These are phyloP conservation scores for Suillus decipiens DNA, from an alignment of 768 basidiomycete species.

Conservation along the genomic window DNA sequence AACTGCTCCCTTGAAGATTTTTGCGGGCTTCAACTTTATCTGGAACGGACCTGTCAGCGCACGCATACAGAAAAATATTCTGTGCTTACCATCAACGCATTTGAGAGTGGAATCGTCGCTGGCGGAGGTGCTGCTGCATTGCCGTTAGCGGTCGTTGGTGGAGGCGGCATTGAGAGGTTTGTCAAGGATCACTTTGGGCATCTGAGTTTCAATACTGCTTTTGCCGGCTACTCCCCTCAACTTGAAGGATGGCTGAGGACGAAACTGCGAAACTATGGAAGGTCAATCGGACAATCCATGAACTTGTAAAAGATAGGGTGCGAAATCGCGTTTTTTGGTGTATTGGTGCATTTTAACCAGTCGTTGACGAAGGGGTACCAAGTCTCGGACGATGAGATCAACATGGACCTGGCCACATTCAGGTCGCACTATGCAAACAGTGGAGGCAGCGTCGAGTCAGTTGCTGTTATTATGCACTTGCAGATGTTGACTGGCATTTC, in stretches of 20 bases:
- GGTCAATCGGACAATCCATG: slow-evolving; percentile 94
- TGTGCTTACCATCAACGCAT: slow-evolving; percentile 50
- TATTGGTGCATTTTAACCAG: slow-evolving; percentile 3
- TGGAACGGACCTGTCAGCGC: slow-evolving; percentile 28
- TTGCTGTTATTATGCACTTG: slow-evolving; percentile 21
- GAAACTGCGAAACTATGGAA: slow-evolving; percentile 92
- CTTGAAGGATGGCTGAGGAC: slow-evolving; percentile 65
- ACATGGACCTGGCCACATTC: slow-evolving; percentile 84
- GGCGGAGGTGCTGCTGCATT: slow-evolving; percentile 28
- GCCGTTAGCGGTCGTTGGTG: slow-evolving; percentile 38
- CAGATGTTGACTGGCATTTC: slow-evolving; percentile 17
- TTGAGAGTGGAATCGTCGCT: slow-evolving; percentile 46
- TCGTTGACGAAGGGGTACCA: slow-evolving; percentile 71
- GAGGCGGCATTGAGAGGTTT: slow-evolving; percentile 39
- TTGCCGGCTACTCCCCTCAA: slow-evolving; percentile 27
- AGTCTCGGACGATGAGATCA: slow-evolving; percentile 92
- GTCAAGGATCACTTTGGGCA: slow-evolving; percentile 17
- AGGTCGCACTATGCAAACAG: slow-evolving; percentile 68
- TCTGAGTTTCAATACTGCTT: slow-evolving; percentile 59
- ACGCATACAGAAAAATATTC: not conserved
- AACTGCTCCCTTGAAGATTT: slow-evolving; percentile 81
- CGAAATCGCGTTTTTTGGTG: slow-evolving; percentile 25
- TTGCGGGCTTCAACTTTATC: slow-evolving; percentile 83
- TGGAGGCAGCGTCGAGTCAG: slow-evolving; percentile 84
- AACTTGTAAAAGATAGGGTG: slow-evolving; percentile 94